Evolutionary conservation across 148 eudicot species (phyloP).

Genomic region (Vaccinium myrtillus): DNA sequence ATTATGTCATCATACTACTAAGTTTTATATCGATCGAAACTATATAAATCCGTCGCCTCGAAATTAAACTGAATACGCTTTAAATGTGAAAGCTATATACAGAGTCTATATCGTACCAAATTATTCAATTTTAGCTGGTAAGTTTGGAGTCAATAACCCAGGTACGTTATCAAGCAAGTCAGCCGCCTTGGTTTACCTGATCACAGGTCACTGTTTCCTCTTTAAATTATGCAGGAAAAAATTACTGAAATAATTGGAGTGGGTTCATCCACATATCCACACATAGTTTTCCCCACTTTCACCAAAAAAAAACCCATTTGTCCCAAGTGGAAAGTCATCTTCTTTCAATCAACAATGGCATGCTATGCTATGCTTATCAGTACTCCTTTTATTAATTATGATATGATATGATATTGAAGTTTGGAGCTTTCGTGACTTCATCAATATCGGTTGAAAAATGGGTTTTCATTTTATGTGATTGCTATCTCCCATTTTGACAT

Average conservation of each 20-base stretch:
- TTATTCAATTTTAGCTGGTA: neutral
- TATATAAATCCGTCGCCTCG: neutral
- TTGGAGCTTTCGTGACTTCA: neutral
- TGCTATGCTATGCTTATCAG: neutral
- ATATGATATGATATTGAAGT: neutral
- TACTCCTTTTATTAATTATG: neutral
- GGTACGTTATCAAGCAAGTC: neutral
- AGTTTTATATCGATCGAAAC: no score
- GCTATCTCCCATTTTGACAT: neutral
- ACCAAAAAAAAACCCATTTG: neutral
- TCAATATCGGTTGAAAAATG: neutral
- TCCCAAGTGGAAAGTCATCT: neutral
- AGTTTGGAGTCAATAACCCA: neutral
- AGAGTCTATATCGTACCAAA: neutral
- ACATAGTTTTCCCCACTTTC: no score
- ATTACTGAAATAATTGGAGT: neutral
- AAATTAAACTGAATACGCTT: no score
- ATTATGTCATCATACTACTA: neutral
- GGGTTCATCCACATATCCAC: neutral
- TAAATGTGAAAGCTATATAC: neutral
- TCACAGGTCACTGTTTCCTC: neutral
- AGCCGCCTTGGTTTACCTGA: slow-evolving; percentile 4
- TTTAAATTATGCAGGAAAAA: neutral
- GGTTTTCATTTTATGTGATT: neutral
- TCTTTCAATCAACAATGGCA: neutral